phyloP scores from a whole-genome alignment of 129 eudicot genomes.

The Flaveria robusta region DNA sequence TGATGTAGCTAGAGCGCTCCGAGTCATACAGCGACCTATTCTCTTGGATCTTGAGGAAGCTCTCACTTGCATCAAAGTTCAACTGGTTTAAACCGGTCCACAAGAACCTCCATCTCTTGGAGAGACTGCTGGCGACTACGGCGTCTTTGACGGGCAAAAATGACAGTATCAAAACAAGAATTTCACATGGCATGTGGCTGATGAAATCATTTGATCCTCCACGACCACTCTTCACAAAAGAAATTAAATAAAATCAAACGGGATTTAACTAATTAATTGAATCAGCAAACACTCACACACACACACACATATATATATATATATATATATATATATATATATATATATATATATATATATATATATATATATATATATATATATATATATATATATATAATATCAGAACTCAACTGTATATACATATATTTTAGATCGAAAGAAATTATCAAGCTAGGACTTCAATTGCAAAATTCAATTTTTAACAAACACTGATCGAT shows the following conservation, averaged over 20 bases:
- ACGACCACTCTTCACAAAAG: constrained; percentile 19
- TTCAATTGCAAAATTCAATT: too few species aligned
- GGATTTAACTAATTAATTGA: background rate
- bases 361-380: too few species aligned
- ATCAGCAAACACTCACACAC: background rate
- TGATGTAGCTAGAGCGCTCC: constrained; percentile 33
- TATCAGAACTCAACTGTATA: too few species aligned
- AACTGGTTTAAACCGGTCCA: constrained; percentile 35
- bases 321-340: too few species aligned
- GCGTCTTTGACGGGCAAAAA: constrained; percentile 44
- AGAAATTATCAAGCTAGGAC: too few species aligned
- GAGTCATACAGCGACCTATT: background rate
- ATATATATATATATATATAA: too few species aligned
- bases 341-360: too few species aligned
- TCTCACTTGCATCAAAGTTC: constrained; percentile 38
- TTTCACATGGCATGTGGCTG: constrained; percentile 42
- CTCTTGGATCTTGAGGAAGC: constrained; percentile 16
- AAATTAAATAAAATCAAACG: too few species aligned
- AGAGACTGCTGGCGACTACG: constrained; percentile 37
- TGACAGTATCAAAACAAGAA: constrained; percentile 43
- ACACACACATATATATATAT: too few species aligned
- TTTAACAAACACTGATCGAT: too few species aligned
- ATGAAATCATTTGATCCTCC: constrained; percentile 4
- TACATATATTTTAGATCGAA: too few species aligned
- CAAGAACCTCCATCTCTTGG: constrained; percentile 40